phyloP scores from a whole-genome alignment of 2,329 filamentous ascomycete genomes.

The Paecilomyces formosus region DNA sequence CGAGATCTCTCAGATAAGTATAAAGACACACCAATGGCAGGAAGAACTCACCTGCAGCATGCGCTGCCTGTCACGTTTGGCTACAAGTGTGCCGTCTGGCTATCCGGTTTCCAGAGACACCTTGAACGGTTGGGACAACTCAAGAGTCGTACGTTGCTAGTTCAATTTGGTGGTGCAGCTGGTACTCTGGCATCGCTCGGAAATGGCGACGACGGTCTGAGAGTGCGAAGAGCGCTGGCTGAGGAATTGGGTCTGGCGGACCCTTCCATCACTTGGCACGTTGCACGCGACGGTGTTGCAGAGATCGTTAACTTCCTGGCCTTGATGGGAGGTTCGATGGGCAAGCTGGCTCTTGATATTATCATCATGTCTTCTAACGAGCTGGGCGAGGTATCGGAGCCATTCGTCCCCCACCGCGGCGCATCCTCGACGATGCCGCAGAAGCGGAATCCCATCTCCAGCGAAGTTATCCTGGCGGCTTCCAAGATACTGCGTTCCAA shows the following conservation, averaged over 20 bases:
- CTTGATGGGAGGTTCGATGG: constrained; percentile 46
- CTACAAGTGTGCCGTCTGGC: constrained; percentile 51
- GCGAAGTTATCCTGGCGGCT: constrained; percentile 49
- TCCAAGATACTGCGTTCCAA: constrained; percentile 48
- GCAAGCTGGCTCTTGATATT: constrained; percentile 50
- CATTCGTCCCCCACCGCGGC: constrained; percentile 48
- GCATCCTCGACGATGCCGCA: constrained; percentile 53
- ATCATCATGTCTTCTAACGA: constrained; percentile 54
- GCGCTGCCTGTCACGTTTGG: constrained; percentile 51
- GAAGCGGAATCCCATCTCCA: constrained; percentile 53
- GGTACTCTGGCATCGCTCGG: constrained; percentile 50
- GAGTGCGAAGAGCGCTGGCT: constrained; percentile 44
- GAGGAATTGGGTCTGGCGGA: constrained; percentile 41
- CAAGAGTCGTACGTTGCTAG: constrained; percentile 39
- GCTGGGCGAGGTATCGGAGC: constrained; percentile 48
- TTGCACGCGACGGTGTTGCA: constrained; percentile 47
- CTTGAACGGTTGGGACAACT: constrained; percentile 42
- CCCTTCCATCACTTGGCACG: constrained; percentile 52
- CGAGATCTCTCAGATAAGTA: constrained; percentile 38
- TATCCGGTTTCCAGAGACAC: constrained; percentile 45
- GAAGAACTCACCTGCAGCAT: constrained; percentile 52
- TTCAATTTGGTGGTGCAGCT: constrained; percentile 52
- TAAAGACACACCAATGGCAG: constrained; percentile 50
- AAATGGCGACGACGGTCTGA: constrained; percentile 39
- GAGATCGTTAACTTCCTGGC: constrained; percentile 49